phyloP scores from a whole-genome alignment of 2,329 filamentous ascomycete species.

The Fusarium bactridioides region DNA sequence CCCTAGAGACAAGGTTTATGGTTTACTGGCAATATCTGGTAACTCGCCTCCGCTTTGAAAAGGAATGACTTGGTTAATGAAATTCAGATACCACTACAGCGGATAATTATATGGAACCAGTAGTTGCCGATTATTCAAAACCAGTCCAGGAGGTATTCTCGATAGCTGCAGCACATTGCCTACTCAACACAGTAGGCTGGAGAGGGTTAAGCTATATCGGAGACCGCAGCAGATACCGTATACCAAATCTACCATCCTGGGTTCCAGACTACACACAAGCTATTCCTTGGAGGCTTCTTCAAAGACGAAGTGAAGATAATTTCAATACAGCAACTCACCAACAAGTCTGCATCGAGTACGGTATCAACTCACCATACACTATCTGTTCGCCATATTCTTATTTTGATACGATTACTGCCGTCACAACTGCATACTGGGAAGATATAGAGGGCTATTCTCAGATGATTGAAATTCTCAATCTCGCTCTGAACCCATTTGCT shows the following conservation, averaged over 20 bases:
- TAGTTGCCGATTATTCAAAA: neutral
- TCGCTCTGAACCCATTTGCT: neutral
- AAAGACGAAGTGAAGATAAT: neutral
- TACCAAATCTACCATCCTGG: neutral
- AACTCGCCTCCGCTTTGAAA: fast-evolving
- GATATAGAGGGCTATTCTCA: neutral
- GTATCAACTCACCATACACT: neutral
- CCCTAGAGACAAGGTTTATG: neutral
- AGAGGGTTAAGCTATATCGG: neutral
- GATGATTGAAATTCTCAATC: neutral
- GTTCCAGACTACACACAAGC: neutral
- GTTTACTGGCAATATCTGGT: neutral
- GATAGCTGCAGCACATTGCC: neutral
- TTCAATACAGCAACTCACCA: neutral
- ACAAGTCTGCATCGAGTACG: neutral
- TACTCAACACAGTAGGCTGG: neutral
- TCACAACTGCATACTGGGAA: neutral
- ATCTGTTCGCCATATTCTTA: neutral
- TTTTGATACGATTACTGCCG: neutral
- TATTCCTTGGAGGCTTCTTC: neutral
- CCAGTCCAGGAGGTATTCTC: neutral
- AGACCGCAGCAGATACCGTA: neutral
- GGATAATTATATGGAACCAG: neutral
- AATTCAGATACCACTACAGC: neutral
- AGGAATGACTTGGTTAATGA: neutral